Conservation (phyloP, 2,329 filamentous ascomycete species). For the Periconia sp. region DNA sequence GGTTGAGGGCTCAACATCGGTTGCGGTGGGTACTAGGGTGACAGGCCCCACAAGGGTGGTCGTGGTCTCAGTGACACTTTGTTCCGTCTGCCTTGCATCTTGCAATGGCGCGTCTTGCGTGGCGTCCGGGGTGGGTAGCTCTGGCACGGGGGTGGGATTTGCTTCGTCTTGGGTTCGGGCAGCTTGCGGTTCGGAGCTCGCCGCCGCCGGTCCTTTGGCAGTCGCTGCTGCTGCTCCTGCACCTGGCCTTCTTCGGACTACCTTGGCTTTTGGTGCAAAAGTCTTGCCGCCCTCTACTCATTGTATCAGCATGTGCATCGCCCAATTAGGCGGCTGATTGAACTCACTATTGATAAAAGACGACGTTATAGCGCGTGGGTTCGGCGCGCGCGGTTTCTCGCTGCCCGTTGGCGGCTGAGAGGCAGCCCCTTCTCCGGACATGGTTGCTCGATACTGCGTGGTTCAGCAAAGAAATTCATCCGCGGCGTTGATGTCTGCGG, state of each 20-base stretch:
- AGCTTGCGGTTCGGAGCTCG: constrained; percentile 19
- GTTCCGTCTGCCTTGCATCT: constrained; percentile 10
- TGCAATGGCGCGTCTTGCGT: constrained; percentile 25
- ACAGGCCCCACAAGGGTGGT: not conserved
- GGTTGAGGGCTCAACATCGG: not conserved
- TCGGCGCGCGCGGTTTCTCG: constrained; percentile 27
- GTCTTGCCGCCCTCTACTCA: constrained; percentile 51
- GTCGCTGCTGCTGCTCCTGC: constrained; percentile 30
- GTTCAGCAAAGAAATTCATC: too few relatives aligned
- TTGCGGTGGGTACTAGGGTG: not conserved
- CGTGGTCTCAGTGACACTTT: not conserved
- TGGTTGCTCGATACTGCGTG: too few relatives aligned
- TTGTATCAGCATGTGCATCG: constrained; percentile 22
- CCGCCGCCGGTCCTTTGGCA: constrained; percentile 14
- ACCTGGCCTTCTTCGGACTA: constrained; percentile 50
- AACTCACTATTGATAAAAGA: constrained; percentile 41
- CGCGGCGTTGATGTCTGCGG: not conserved
- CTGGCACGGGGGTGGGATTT: constrained; percentile 16
- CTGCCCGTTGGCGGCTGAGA: constrained; percentile 17
- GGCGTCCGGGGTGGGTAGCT: constrained; percentile 30
- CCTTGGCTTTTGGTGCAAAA: constrained; percentile 52
- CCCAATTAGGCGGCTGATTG: constrained; percentile 3
- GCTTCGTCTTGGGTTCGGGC: constrained; percentile 7
- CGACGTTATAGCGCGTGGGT: constrained; percentile 27
- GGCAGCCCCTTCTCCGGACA: constrained; percentile 35